Evolutionary conservation across 768 basidiomycete species (phyloP).

Genomic region (Mycena sanguinolenta): DNA sequence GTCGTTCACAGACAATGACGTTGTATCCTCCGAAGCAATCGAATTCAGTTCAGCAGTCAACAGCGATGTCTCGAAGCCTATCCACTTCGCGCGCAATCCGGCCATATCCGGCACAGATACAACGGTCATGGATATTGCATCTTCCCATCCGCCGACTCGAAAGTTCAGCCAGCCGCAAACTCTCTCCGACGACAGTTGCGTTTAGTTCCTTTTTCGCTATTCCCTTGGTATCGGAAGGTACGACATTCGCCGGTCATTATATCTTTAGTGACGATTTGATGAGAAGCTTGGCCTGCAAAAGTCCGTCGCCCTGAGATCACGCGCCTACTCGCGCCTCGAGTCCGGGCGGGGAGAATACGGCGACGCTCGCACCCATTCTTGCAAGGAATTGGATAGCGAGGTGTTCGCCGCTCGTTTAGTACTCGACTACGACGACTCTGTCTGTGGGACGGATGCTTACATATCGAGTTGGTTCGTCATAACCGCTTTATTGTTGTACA

Average conservation of each 20-base stretch:
- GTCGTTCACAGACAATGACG: conserved; percentile 11
- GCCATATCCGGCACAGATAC: not conserved
- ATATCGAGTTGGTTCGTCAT: no score
- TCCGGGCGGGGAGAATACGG: no score
- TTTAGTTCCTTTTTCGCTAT: not conserved
- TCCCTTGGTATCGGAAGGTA: not conserved
- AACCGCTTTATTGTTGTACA: no score
- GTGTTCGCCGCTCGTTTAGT: no score
- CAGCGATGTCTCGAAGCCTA: not conserved
- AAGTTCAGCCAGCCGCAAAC: not conserved
- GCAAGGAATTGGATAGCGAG: no score
- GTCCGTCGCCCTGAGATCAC: no score
- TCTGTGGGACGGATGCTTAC: no score
- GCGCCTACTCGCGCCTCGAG: no score
- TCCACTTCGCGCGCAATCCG: conserved; percentile 22
- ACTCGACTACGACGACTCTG: no score
- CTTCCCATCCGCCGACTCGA: not conserved
- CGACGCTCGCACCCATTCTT: no score
- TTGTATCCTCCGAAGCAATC: not conserved
- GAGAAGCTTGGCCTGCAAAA: not conserved
- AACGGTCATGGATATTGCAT: not conserved
- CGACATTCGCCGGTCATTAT: conserved; percentile 8
- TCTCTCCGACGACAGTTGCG: conserved; percentile 28
- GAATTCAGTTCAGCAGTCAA: not conserved
- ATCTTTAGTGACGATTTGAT: conserved; percentile 3